Evolutionary conservation across 352 stramenopile species (phyloP), one percentile per base, ranked within the genome.

Genomic region (Sclerospora graminicola): DNA sequence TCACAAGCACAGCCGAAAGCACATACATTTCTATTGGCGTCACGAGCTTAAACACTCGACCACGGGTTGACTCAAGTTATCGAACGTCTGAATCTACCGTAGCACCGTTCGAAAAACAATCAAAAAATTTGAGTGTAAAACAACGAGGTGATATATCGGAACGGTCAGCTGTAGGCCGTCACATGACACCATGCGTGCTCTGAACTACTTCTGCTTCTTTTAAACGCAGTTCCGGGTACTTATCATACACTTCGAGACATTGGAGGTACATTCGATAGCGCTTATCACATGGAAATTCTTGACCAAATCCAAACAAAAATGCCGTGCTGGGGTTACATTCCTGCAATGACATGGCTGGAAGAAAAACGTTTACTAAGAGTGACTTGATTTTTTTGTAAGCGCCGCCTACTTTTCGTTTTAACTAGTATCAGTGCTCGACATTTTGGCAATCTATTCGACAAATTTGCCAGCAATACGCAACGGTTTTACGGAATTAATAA

Each of bases 41-140:
- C 13, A 97, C 74, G 51, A 94, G 97, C 48, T 95, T 90, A 57
- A 97, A 89, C n/a, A 85, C 48, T 98, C 91, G 5, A n/a, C n/a
- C n/a, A n/a, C n/a, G n/a, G n/a, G n/a, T n/a, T n/a, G n/a, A n/a
- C n/a, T n/a, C n/a, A n/a, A 98, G 55, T 98, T 98, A 45, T 97
- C 93, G 53, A 97, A 98, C 59, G 89, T 96, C 60, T 98, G 90
- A 59, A 98, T 97, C 59, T 97, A 89, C 35, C 78, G 80, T 19
- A 98, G 60, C 70, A 98, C 97, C 10, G 87, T 95, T n/a, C 77
- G 82, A 50, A 97, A 97, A 10, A 97, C 88, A 9, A 97, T 82
- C 16, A 97, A 59, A 14, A 90, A 90, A 63, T 97, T 97, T 21
- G 78, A 90, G 47, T 97, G 81, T 90, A 14, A 93, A 40, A 26